Evolutionary conservation across 2,329 filamentous ascomycete species (phyloP), one percentile per base, ranked within the genome.

Genomic region (Diaporthe australafricana): DNA sequence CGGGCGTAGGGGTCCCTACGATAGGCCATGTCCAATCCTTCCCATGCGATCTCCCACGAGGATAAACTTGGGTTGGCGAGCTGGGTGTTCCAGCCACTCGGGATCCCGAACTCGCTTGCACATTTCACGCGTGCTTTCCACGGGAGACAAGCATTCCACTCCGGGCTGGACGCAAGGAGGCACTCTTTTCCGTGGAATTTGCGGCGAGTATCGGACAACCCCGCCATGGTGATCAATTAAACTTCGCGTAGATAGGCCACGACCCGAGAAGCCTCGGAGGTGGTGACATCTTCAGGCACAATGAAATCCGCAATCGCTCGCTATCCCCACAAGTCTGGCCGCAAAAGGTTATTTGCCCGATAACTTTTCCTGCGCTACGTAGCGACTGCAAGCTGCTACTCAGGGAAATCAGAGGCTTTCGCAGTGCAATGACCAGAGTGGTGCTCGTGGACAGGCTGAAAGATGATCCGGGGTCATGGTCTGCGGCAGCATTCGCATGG

Each of bases 11-110:
- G 8, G 14, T 35, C 32, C 14, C 60, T 22, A 16, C 14, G 25
- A 20, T 25, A 38, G 9, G 30, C 14, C 8, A 6, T 7, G 45
- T 65, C 60, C 60, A 50, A 65, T 50, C n/a, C 45, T 8, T 50
- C 42, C 60, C 60, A 38, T 65, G 30, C 20, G 30, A 38, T 65
- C 45, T 65, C 60, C 60, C 60, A 65, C 60, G 60, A 50, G 45
- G 60, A 27, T 20, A 16, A 22, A 7, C 8, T 38, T 25, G 25
- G 20, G n/a, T 22, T 63, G 42, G 20, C 42, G n/a, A 50, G n/a
- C n/a, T 50, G 42, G 27, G 60, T 20, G 60, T 50, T 38, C 60
- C 60, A 38, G 9, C 60, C 60, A 65, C 42, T 65, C 60, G 60
- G 45, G 47, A 65, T 20, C 17, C 30, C 11, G 32, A 16, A 20